phyloP scores from a whole-genome alignment of 1,284 basidiomycete species.

The Phylloporus sp. region DNA sequence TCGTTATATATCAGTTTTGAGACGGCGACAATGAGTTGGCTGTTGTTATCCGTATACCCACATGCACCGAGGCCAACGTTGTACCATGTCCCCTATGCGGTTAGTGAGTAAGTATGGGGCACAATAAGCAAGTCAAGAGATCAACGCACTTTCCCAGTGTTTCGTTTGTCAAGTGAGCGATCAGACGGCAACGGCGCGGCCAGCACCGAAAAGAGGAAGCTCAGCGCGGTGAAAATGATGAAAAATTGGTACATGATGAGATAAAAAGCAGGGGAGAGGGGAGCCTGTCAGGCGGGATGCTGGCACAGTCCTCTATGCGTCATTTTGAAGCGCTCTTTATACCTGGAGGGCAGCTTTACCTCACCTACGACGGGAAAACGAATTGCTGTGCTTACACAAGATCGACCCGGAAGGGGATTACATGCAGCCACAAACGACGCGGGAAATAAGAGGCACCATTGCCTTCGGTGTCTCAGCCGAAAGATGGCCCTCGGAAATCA shows the following conservation, averaged over 20 bases:
- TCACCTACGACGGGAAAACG: slow-evolving; percentile 35
- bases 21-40: slow-evolving; percentile 57
- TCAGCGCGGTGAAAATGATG: slow-evolving; percentile 52
- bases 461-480: slow-evolving; percentile 31
- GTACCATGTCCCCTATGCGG: slow-evolving; percentile 50
- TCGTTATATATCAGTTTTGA: slow-evolving; percentile 51
- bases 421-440: slow-evolving; percentile 24
- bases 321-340: slow-evolving; percentile 34
- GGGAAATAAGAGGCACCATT: slow-evolving; percentile 33
- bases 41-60: slow-evolving; percentile 49
- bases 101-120: slow-evolving; percentile 14
- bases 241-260: slow-evolving; percentile 49
- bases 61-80: slow-evolving; percentile 57
- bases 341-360: slow-evolving; percentile 37
- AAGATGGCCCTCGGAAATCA: slow-evolving; percentile 21
- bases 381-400: slow-evolving; percentile 30
- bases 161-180: slow-evolving; percentile 55
- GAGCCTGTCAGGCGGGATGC: slow-evolving; percentile 7
- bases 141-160: slow-evolving; percentile 54
- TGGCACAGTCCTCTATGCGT: slow-evolving; percentile 4
- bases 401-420: slow-evolving; percentile 43
- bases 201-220: slow-evolving; percentile 50
- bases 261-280: not conserved
- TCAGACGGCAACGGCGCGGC: slow-evolving; percentile 54
- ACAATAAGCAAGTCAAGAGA: not conserved